Conservation (phyloP, 129 eudicot species). For the Artemisia argyi region DNA sequence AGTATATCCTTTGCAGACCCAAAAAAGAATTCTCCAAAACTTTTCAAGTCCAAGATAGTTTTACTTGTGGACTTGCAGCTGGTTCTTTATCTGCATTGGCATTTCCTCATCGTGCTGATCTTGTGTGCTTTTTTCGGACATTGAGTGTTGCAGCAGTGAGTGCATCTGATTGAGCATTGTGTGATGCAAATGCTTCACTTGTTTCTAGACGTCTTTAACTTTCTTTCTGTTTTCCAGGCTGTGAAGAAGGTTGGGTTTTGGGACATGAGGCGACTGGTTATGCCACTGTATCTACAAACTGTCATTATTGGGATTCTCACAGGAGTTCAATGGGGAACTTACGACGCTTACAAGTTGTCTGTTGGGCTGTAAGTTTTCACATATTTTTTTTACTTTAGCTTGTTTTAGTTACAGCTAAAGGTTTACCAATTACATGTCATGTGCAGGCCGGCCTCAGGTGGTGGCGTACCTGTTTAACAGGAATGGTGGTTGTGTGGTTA, state of each 20-base stretch:
- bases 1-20: constrained; percentile 74
- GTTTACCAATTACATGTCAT: constrained; percentile 15
- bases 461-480: constrained; percentile 51
- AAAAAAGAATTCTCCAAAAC: constrained; percentile 82
- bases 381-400: not conserved
- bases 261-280: constrained; percentile 42
- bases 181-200: not conserved
- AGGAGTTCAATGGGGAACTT: constrained; percentile 54
- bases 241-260: constrained; percentile 48
- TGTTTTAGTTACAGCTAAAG: too few species aligned
- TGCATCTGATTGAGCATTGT: constrained; percentile 13
- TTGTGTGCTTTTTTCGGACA: constrained; percentile 34
- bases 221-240: constrained; percentile 25
- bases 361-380: constrained; percentile 49
- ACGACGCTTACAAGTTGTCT: constrained; percentile 50
- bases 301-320: constrained; percentile 58
- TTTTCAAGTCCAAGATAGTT: constrained; percentile 81
- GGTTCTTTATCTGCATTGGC: constrained; percentile 51
- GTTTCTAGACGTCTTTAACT: not conserved
- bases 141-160: constrained; percentile 62
- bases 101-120: constrained; percentile 33
- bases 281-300: constrained; percentile 44
- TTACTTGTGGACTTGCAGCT: constrained; percentile 88
- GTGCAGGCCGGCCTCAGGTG: constrained; percentile 87
- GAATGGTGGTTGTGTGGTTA: too few species aligned